These are phyloP conservation scores for Aegilops sharonensis DNA, from an alignment of 176 grass and related monocot species.

Conservation along the genomic window DNA sequence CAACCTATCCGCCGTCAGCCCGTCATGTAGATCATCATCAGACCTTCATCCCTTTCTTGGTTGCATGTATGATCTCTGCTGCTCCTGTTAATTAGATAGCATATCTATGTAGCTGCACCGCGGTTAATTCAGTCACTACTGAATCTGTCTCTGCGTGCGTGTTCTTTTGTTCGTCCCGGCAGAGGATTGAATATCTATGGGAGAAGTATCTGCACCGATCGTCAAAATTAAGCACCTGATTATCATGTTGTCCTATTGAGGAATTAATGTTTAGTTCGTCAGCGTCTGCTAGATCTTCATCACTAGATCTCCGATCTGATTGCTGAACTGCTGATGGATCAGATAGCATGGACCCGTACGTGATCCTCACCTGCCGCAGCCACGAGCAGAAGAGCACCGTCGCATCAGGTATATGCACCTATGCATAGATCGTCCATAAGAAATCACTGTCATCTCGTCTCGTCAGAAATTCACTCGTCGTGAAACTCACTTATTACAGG, in stretches of 20 bases:
- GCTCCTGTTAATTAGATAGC: no score
- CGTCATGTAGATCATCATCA: neutral
- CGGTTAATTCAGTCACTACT: neutral
- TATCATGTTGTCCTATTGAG: neutral
- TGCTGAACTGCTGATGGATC: neutral
- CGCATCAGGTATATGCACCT: constrained; percentile 26
- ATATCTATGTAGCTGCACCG: no score
- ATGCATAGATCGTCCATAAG: neutral
- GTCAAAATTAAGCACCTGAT: neutral
- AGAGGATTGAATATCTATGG: no score
- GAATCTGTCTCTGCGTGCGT: neutral
- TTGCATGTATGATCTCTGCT: no score
- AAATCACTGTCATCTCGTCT: neutral
- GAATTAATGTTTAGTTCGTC: neutral
- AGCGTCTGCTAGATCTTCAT: neutral
- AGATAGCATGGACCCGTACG: constrained; percentile 75
- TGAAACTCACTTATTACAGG: constrained; percentile 21
- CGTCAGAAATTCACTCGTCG: neutral
- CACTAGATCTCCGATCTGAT: neutral
- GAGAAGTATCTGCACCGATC: neutral
- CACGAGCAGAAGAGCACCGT: constrained; percentile 66
- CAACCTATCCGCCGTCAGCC: neutral
- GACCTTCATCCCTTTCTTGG: neutral
- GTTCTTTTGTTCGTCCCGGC: no score
- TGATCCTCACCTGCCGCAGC: constrained; percentile 53